Percentiles rank a stretch among this genome's conserved stretches.
Conservation (phyloP, 2,329 filamentous ascomycete species). For the Sporothrix schenckii region DNA sequence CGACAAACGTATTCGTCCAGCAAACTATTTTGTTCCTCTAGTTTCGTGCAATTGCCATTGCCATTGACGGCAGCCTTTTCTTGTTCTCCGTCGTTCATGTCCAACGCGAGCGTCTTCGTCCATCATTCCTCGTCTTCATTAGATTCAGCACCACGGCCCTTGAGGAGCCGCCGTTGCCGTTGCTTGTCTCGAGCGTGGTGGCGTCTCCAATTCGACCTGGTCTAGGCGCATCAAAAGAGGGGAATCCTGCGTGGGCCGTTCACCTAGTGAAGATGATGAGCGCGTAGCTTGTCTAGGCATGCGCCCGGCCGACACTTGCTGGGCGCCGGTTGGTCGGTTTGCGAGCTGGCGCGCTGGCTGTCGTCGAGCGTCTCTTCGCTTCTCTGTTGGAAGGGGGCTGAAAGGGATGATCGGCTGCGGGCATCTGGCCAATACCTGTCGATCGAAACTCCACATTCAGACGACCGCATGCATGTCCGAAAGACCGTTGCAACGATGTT, state of each 20-base stretch:
- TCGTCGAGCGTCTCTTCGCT: too few relatives aligned
- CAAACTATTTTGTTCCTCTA: too few relatives aligned
- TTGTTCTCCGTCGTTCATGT: too few relatives aligned
- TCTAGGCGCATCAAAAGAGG: conserved; percentile 10
- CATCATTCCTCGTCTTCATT: too few relatives aligned
- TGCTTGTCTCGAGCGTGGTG: not conserved
- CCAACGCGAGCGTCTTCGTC: too few relatives aligned
- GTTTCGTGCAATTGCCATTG: too few relatives aligned
- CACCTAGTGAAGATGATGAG: too few relatives aligned
- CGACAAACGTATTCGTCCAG: too few relatives aligned
- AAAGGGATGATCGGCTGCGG: not conserved
- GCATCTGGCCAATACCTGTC: not conserved
- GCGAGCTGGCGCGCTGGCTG: not conserved
- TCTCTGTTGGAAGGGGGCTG: not conserved
- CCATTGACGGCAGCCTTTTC: too few relatives aligned
- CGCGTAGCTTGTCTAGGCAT: not conserved
- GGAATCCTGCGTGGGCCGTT: not conserved
- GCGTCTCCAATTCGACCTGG: not conserved
- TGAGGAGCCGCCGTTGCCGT: not conserved
- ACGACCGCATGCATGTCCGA: too few relatives aligned
- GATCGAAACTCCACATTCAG: not conserved
- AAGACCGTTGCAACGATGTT: too few relatives aligned
- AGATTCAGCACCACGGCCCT: not conserved
- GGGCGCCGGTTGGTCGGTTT: conserved; percentile 12
- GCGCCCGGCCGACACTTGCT: not conserved